phyloP scores from a whole-genome alignment of 2,329 filamentous ascomycete species.

The Thelonectria blattea region DNA sequence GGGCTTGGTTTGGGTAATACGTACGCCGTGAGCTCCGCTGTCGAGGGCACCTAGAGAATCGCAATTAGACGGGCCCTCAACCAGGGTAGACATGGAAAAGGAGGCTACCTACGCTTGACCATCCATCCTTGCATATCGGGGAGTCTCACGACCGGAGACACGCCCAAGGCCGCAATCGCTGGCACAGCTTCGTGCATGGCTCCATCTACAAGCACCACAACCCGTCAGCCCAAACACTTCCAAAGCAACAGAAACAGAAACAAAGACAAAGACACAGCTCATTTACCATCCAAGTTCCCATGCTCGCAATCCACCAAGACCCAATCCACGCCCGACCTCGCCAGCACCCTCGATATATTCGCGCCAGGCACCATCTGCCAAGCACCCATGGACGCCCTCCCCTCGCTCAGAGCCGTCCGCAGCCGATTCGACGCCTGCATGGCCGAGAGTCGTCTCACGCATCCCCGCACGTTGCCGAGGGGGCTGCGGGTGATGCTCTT shows the following conservation, averaged over 20 bases:
- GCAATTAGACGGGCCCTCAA: conserved; percentile 4
- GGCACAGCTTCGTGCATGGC: conserved; percentile 61
- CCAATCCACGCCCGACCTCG: conserved; percentile 69
- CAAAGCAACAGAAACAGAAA: neutral
- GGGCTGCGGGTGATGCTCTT: no score
- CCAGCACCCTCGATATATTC: conserved; percentile 65
- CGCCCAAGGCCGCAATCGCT: conserved; percentile 55
- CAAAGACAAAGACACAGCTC: neutral
- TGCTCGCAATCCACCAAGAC: conserved; percentile 66
- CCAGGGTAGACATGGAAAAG: neutral
- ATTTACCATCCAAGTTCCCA: conserved; percentile 55
- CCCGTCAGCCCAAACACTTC: conserved; percentile 1
- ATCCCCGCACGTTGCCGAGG: conserved; percentile 3
- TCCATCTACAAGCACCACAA: conserved; percentile 41
- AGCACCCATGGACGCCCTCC: conserved; percentile 58
- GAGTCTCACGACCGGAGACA: conserved; percentile 55
- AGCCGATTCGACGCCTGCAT: conserved; percentile 57
- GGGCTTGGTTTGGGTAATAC: conserved; percentile 36
- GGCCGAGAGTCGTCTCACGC: conserved; percentile 25
- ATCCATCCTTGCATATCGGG: conserved; percentile 57
- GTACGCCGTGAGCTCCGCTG: conserved; percentile 54
- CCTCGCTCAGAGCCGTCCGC: conserved; percentile 55
- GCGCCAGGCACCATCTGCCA: conserved; percentile 70
- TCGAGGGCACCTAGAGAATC: conserved; percentile 52
- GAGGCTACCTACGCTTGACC: conserved; percentile 47